Percentiles rank a stretch among this genome's conserved stretches.
Conservation (phyloP, 1,284 basidiomycete species). For the Rugosomyces carneus region DNA sequence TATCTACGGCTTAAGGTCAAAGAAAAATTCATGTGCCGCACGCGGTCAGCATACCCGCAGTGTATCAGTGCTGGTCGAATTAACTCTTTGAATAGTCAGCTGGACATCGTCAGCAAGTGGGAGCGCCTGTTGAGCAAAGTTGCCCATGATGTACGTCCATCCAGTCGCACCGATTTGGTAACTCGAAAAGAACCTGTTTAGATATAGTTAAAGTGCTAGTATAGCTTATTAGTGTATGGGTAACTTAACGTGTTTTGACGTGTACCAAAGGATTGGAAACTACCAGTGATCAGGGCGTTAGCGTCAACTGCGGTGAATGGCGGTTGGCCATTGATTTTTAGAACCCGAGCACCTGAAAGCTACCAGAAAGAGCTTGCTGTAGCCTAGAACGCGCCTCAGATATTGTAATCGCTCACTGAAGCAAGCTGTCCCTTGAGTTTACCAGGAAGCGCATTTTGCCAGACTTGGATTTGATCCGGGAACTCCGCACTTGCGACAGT, state of each 20-base stretch:
- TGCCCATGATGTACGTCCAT: slow-evolving; percentile 56
- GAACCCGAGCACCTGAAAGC: slow-evolving; percentile 53
- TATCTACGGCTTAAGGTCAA: slow-evolving; percentile 28
- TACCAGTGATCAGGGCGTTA: slow-evolving; percentile 44
- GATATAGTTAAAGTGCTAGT: background rate
- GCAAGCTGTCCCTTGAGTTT: slow-evolving; percentile 42
- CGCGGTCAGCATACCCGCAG: slow-evolving; percentile 15
- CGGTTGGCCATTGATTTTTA: slow-evolving; percentile 45
- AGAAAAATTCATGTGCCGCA: background rate
- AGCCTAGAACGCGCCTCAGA: background rate
- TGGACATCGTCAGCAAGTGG: slow-evolving; percentile 47
- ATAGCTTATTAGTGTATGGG: background rate
- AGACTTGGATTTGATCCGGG: slow-evolving; percentile 45
- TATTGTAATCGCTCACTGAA: slow-evolving; percentile 30
- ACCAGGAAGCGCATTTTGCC: slow-evolving; percentile 50
- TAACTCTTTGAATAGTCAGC: slow-evolving; percentile 40
- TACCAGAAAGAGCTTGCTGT: slow-evolving; percentile 16
- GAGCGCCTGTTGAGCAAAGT: slow-evolving; percentile 54
- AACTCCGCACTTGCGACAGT: slow-evolving; percentile 50
- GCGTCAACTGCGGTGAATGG: slow-evolving; percentile 47
- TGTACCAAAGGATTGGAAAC: slow-evolving; percentile 41
- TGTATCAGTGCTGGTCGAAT: slow-evolving; percentile 33
- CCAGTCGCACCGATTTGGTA: slow-evolving; percentile 32
- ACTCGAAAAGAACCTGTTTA: slow-evolving; percentile 37
- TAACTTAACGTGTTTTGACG: slow-evolving; percentile 38